Conservation (phyloP, 371 early-diverging fungal genomes). For the Gilbertella persicaria region DNA sequence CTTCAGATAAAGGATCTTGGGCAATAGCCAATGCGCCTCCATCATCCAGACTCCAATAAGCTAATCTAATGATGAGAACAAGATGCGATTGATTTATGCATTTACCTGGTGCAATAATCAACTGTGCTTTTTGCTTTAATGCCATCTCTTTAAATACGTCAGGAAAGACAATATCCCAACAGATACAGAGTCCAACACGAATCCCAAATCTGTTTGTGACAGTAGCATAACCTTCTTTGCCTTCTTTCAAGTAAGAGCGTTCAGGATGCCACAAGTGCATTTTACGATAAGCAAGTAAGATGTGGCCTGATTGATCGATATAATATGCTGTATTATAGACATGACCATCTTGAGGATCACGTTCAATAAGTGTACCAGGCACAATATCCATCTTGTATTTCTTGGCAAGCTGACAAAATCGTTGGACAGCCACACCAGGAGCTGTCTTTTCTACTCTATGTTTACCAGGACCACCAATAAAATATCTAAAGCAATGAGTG, state of each 20-base stretch:
- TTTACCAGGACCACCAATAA: conserved; percentile 21
- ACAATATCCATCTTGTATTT: conserved; percentile 38
- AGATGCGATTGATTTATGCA: background rate
- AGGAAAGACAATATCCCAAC: conserved; percentile 41
- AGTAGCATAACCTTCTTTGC: conserved; percentile 18
- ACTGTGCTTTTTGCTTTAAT: conserved; percentile 29
- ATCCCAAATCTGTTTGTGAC: conserved; percentile 39
- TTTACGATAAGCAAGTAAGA: conserved; percentile 37
- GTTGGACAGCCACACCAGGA: conserved; percentile 2
- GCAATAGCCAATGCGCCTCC: conserved; percentile 24
- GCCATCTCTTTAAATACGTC: conserved; percentile 39
- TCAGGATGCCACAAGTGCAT: conserved; percentile 45
- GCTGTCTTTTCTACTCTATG: conserved; percentile 6
- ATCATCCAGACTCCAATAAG: conserved; percentile 42
- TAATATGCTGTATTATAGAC: conserved; percentile 37
- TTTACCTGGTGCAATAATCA: conserved; percentile 39
- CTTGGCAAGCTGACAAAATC: conserved; percentile 21
- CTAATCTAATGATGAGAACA: no score
- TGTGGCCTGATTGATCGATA: conserved; percentile 34
- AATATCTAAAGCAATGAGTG: conserved; percentile 9
- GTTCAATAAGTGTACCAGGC: conserved; percentile 34
- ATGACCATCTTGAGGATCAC: conserved; percentile 23
- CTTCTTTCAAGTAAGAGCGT: conserved; percentile 22
- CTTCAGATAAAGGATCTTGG: conserved; percentile 27
- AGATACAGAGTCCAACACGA: conserved; percentile 33